Conservation (phyloP, 2,329 filamentous ascomycete species). For the Diaporthe batatas region DNA sequence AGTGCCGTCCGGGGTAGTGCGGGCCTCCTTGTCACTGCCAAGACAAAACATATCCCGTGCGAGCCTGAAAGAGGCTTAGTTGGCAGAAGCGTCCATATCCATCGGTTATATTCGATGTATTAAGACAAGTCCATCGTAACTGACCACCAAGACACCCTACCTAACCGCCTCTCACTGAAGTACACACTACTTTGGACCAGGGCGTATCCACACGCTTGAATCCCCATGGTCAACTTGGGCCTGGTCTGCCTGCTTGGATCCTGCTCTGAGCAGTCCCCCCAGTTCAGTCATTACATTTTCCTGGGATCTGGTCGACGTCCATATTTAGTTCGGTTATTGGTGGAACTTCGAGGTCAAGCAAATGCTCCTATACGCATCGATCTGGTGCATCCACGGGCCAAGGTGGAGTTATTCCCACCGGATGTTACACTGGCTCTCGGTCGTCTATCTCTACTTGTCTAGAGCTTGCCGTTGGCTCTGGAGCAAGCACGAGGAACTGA, state of each 20-base stretch:
- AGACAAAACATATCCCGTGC: constrained; percentile 30
- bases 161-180: neutral
- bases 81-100: neutral
- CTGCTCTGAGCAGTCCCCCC: neutral
- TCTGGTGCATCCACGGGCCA: neutral
- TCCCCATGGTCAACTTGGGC: neutral
- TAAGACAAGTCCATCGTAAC: constrained; percentile 15
- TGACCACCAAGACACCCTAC: neutral
- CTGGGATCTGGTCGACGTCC: neutral
- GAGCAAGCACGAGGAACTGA: neutral
- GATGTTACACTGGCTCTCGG: constrained; percentile 23
- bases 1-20: constrained; percentile 29
- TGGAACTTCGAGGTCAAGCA: constrained; percentile 10
- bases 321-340: constrained; percentile 5
- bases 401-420: constrained; percentile 5
- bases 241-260: neutral
- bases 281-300: neutral
- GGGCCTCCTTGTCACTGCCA: constrained; percentile 12
- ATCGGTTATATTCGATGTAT: constrained; percentile 17
- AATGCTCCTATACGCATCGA: constrained; percentile 14
- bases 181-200: constrained; percentile 1
- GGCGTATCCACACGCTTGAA: neutral
- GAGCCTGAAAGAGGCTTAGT: constrained; percentile 26
- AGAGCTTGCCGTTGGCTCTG: neutral
- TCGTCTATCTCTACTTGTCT: constrained; percentile 9